Evolutionary conservation across 2,329 filamentous ascomycete genomes (phyloP), one percentile per base, ranked within the genome.

Genomic region (Aspergillus hiratsukae): DNA sequence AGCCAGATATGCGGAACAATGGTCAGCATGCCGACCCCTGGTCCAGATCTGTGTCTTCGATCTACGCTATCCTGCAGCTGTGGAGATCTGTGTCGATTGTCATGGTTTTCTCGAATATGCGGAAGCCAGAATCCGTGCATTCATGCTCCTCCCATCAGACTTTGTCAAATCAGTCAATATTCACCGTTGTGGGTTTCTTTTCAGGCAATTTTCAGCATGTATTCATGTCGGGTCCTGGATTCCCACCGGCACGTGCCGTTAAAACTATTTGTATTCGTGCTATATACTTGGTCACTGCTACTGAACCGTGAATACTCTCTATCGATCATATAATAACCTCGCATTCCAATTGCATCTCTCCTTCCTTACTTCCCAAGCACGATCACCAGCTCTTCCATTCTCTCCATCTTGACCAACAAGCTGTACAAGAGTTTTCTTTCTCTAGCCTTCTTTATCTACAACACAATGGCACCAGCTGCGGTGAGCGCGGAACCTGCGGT

Each of bases 81-180:
- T 56, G 56, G 56, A 49, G 49, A 45, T 19, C 10, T 21, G 40
- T 9, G 49, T 50, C 59, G 52, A 52, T 56, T 37, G 51, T 52
- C 59, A 55, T 52, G 48, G 43, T 43, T 59, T 59, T 50, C 35
- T 53, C 54, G 51, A 53, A 49, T 48, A 27, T 35, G 53, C 69
- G 69, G 69, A 72, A 70, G 64, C 67, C 60, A 57, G 65, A 66
- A 71, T 70, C 69, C 69, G 69, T 54, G 14, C 21, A 9, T 27
- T 46, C 43, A 23, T 46, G 43, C 21, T 7, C 27, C n/a, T 21
- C 17, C n/a, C 3, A 43, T 43, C 40, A 19, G 40, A 21, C 6
- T 23, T 46, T 27, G 19, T 46, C 43, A 8, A 46, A 46, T 46
- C 21, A 23, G 43, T 25, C 23, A 21, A 46, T 27, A 23, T 25